Evolutionary conservation across 371 early-diverging fungal species (phyloP).

Genomic region (Mortierella sp.): DNA sequence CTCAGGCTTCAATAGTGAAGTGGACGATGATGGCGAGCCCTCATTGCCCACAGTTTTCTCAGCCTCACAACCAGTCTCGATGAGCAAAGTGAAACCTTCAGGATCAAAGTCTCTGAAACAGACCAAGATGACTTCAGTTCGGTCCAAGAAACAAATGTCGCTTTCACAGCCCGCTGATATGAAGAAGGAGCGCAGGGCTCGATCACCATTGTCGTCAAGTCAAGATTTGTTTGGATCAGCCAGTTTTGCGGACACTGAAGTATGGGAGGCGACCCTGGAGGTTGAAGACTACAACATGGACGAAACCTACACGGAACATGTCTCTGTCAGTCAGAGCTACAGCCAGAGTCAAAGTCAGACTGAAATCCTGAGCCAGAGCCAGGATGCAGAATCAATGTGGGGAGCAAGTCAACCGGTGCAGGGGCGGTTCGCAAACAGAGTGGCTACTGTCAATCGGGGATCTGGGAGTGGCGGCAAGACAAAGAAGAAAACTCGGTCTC

Average conservation of each 20-base stretch:
- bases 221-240: neutral
- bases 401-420: constrained; percentile 46
- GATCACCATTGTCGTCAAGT: too few relatives aligned
- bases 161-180: too few relatives aligned
- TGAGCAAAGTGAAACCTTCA: too few relatives aligned
- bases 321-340: neutral
- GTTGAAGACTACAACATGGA: neutral
- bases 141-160: neutral
- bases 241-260: neutral
- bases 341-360: constrained; percentile 8
- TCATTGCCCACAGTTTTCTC: constrained; percentile 39
- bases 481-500: constrained; percentile 35
- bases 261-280: neutral
- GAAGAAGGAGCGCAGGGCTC: too few relatives aligned
- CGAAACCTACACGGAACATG: too few relatives aligned
- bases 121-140: neutral
- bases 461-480: constrained; percentile 6
- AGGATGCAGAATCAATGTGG: constrained; percentile 7
- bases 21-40: constrained; percentile 35
- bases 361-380: constrained; percentile 1
- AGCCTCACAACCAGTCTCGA: constrained; percentile 17
- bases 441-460: neutral
- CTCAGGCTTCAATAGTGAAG: neutral
- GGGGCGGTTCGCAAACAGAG: constrained; percentile 28
- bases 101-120: neutral